These are phyloP conservation scores for Trichoderma koningii DNA, from an alignment of 2,329 filamentous ascomycete species.

Conservation along the genomic window DNA sequence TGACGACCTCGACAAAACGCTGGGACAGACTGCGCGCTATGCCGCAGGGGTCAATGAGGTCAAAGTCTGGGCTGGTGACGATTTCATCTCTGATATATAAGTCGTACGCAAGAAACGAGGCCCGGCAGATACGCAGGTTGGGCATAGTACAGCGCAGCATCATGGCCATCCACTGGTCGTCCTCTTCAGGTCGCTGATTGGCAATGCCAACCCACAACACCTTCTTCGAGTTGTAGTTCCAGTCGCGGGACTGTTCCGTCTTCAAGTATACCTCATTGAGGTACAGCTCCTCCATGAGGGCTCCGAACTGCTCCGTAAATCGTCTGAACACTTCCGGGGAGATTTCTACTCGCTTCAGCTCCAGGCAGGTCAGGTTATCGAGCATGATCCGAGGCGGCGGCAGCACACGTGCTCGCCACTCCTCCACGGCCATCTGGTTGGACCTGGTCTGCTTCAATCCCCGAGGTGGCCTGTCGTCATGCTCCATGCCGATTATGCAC, in stretches of 20 bases:
- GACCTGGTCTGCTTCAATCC: slow-evolving; percentile 44
- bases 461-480: slow-evolving; percentile 43
- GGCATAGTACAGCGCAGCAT: slow-evolving; percentile 42
- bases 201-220: slow-evolving; percentile 51
- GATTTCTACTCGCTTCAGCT: slow-evolving; percentile 48
- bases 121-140: slow-evolving; percentile 46
- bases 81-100: slow-evolving; percentile 42
- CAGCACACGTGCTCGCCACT: slow-evolving; percentile 46
- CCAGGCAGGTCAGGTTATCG: slow-evolving; percentile 46
- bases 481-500: slow-evolving; percentile 51
- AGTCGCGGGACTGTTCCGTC: slow-evolving; percentile 41
- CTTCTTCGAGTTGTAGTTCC: slow-evolving; percentile 40
- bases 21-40: slow-evolving; percentile 46
- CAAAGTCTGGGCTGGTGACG: slow-evolving; percentile 39
- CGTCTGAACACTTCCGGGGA: slow-evolving; percentile 41
- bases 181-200: slow-evolving; percentile 43
- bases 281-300: slow-evolving; percentile 48
- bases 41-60: slow-evolving; percentile 47
- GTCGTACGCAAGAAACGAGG: slow-evolving; percentile 49
- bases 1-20: slow-evolving; percentile 51
- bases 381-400: slow-evolving; percentile 43
- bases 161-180: slow-evolving; percentile 48
- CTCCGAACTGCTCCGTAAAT: slow-evolving; percentile 41
- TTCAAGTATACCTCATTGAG: slow-evolving; percentile 51
- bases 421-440: slow-evolving; percentile 41